Conservation (phyloP, 2,329 filamentous ascomycete genomes). For the Aureobasidium mangrovei region DNA sequence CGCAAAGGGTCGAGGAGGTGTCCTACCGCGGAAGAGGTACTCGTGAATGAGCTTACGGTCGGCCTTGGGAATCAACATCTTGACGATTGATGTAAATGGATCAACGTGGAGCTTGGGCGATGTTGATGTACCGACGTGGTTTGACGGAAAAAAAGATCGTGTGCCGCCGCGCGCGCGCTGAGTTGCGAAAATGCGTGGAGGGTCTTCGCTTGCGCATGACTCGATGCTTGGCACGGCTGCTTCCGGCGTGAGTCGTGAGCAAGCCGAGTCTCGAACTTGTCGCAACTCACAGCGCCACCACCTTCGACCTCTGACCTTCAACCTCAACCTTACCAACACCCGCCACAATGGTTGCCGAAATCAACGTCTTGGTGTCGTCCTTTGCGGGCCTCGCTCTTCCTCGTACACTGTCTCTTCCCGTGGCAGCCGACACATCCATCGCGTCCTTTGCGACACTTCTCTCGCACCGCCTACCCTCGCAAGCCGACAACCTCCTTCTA, state of each 20-base stretch:
- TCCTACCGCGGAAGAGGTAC: slow-evolving; percentile 69
- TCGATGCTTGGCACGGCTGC: not conserved
- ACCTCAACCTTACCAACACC: not conserved
- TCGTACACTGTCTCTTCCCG: slow-evolving; percentile 50
- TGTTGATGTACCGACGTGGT: slow-evolving; percentile 14
- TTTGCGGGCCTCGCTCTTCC: slow-evolving; percentile 78
- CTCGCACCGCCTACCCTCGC: slow-evolving; percentile 49
- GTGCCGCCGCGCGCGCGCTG: not conserved
- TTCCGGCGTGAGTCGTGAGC: no score
- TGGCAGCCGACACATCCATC: slow-evolving; percentile 56
- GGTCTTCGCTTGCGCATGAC: not conserved
- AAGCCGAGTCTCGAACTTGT: no score
- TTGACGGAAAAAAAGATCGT: slow-evolving; percentile 5
- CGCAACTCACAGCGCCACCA: not conserved
- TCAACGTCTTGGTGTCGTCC: slow-evolving; percentile 79
- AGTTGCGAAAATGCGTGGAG: not conserved
- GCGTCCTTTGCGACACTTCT: slow-evolving; percentile 52
- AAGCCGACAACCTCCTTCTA: slow-evolving; percentile 53
- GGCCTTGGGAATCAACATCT: slow-evolving; percentile 91
- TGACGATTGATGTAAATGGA: slow-evolving; percentile 29
- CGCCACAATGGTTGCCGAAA: slow-evolving; percentile 19
- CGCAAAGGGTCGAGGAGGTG: not conserved
- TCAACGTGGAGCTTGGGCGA: slow-evolving; percentile 15
- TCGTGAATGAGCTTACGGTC: slow-evolving; percentile 99
- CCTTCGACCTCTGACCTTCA: not conserved